phyloP scores from a whole-genome alignment of 345 rosid genomes.

The Arabis alpina region DNA sequence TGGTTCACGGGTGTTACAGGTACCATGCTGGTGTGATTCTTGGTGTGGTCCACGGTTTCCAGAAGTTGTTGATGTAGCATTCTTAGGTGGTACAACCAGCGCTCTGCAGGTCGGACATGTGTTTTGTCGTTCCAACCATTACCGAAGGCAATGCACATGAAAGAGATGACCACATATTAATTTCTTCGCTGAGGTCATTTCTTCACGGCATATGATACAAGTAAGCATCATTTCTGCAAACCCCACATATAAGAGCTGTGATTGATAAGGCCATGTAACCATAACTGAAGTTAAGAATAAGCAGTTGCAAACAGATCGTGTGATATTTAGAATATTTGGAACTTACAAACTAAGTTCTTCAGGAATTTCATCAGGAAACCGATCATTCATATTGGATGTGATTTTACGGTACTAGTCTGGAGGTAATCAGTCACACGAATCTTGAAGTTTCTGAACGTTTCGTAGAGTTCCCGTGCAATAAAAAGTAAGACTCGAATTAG shows the following conservation, averaged over 20 bases:
- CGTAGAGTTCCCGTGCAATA: slow-evolving; percentile 79
- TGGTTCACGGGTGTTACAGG: too few species aligned
- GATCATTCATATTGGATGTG: slow-evolving; percentile 97
- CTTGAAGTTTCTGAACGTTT: slow-evolving; percentile 93
- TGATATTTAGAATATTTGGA: slow-evolving; percentile 5
- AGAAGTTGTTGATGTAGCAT: slow-evolving; percentile 55
- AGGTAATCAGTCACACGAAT: slow-evolving; percentile 90
- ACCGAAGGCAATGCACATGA: slow-evolving; percentile 95
- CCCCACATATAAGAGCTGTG: slow-evolving; percentile 37
- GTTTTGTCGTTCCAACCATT: slow-evolving; percentile 95
- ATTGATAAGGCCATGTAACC: slow-evolving; percentile 15
- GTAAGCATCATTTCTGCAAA: slow-evolving; percentile 85
- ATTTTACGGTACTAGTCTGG: slow-evolving; percentile 90
- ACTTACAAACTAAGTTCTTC: slow-evolving; percentile 89
- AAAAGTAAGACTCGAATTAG: slow-evolving; percentile 1
- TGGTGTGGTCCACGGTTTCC: slow-evolving; percentile 62
- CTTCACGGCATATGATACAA: slow-evolving; percentile 97
- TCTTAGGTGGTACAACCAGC: slow-evolving; percentile 81
- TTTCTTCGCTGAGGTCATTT: slow-evolving; percentile 95
- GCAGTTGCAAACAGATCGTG: neutral
- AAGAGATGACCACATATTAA: slow-evolving; percentile 93
- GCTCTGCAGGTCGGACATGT: slow-evolving; percentile 99
- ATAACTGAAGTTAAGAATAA: slow-evolving; percentile 22
- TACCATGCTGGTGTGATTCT: slow-evolving; percentile 61
- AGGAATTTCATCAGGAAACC: slow-evolving; percentile 89